These are phyloP conservation scores for Tetradesmus obliquus DNA, from an alignment of 139 green algal species.

Conservation along the genomic window DNA sequence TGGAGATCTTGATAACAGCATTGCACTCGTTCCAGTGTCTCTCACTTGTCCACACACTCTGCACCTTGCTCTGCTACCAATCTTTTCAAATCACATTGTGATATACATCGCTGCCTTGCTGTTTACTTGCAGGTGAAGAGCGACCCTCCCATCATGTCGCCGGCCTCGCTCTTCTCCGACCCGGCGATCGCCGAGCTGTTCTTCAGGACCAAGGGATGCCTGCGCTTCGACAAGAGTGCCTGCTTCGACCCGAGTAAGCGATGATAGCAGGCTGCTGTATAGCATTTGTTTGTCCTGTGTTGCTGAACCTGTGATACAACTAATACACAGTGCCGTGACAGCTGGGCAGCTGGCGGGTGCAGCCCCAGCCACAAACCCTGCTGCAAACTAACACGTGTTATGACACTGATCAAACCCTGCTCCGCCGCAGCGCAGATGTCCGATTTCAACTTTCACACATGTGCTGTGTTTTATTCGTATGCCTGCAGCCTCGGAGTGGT, in stretches of 20 bases:
- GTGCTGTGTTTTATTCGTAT: too few relatives aligned
- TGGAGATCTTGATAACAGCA: too few relatives aligned
- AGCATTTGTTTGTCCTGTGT: too few relatives aligned
- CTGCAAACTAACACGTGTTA: not conserved
- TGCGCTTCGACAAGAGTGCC: constrained; percentile 8
- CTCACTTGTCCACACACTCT: too few relatives aligned
- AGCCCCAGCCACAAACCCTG: not conserved
- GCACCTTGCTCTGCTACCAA: too few relatives aligned
- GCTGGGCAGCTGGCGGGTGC: not conserved
- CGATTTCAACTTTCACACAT: too few relatives aligned
- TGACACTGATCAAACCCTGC: too few relatives aligned
- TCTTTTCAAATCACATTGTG: too few relatives aligned
- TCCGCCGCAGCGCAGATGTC: too few relatives aligned
- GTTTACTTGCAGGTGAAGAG: not conserved
- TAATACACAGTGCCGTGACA: not conserved
- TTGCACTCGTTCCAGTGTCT: too few relatives aligned
- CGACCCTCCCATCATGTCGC: not conserved
- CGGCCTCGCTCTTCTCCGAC: not conserved
- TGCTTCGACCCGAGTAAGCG: not conserved
- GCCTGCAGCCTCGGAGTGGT: constrained; percentile 15
- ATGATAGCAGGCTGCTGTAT: not conserved
- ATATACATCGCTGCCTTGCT: too few relatives aligned
- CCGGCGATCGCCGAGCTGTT: not conserved
- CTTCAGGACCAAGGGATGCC: constrained; percentile 34
- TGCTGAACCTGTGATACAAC: not conserved